phyloP scores from a whole-genome alignment of 2,329 filamentous ascomycete species.

The Plectosphaerella cucumerina region DNA sequence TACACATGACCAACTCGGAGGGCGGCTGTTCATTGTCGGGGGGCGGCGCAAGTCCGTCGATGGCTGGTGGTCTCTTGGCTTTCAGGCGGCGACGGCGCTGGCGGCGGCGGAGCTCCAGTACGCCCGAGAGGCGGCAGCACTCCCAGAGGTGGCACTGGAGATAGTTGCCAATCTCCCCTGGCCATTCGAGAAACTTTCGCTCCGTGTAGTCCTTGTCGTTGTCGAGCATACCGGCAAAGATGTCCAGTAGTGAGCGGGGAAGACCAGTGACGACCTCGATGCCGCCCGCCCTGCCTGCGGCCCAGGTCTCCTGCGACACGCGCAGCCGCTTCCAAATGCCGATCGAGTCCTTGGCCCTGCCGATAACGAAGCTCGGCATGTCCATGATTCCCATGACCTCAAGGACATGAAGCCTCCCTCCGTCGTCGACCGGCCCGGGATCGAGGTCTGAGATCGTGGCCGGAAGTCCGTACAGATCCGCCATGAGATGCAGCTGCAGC shows the following conservation, averaged over 20 bases:
- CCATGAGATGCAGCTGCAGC: constrained; percentile 11
- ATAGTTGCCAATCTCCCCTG: constrained; percentile 18
- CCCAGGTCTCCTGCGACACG: constrained; percentile 8
- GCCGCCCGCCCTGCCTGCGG: constrained; percentile 6
- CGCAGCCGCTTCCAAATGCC: constrained; percentile 10
- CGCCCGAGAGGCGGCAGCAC: constrained; percentile 17
- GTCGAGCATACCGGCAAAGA: constrained; percentile 15
- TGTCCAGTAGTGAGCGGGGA: constrained; percentile 19
- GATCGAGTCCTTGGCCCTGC: constrained; percentile 8
- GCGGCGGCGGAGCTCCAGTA: constrained; percentile 15
- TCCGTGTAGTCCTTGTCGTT: constrained; percentile 11
- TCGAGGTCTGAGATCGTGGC: constrained; percentile 1
- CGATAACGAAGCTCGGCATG: constrained; percentile 9
- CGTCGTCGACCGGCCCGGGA: constrained; percentile 3
- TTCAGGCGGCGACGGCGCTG: neutral
- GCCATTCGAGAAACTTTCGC: constrained; percentile 15
- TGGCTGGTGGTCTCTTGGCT: neutral
- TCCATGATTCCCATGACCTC: constrained; percentile 15
- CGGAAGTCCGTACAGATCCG: constrained; percentile 7
- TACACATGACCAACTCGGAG: constrained; percentile 16
- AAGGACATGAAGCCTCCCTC: constrained; percentile 4
- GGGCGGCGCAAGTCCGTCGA: neutral
- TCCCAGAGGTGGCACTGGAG: constrained; percentile 24
- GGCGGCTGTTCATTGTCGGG: neutral
- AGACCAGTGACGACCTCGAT: constrained; percentile 24